Base-by-base conservation (phyloP, 352 stramenopile species). In the Globisporangium rhizosaccharum region DNA sequence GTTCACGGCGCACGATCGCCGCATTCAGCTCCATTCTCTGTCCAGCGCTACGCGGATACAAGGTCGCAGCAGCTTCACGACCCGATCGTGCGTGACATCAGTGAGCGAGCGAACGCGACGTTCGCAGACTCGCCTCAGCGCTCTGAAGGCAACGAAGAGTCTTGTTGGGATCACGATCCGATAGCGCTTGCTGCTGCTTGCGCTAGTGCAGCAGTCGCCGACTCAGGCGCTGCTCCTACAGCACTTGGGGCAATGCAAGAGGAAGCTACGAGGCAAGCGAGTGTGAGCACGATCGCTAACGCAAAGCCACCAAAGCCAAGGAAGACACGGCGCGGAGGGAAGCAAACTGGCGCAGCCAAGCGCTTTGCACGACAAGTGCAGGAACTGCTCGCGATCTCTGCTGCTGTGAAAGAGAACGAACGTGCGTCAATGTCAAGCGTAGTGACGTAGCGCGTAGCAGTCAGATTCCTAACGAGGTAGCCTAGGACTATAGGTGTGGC, bases 351-450 rank as follows among this genome's bases (percentile, higher is more conserved):
- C 7, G 36, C 26, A 10, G 41, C 25, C 15, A 56, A 55, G 37
- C 56, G 56, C 18, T 56, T 62, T 20, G 37, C 33, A n/a, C 47
- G 14, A 15, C 56, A 56, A 17, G 56, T 62, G 17, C 37, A 50
- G 20, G 56, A 62, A 10, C 48, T 62, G 5, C 15, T 62, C 4
- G 39, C 48, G 23, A 54, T 62, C 41, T 56, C 56, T 44, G 42
- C 25, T 1, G 48, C 36, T 10, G 20, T 62, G n/a, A 49, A 56
- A n/a, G 20, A 26, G 36, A 53, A 15, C 53, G 53, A 52, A 23
- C 47, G 26, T 17, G 4, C 11, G 23, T 3, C 18, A 2, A 50
- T 20, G 61, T 60, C 12, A 49, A 71, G 52, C 66, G 59, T 36
- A 2, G 30, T 36, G 30, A 36, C 30, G 30, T 36, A 36, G 30